Evolutionary conservation across 306 rosid species (phyloP), one percentile per base, ranked within the genome.

Genomic region (Clitoria ternatea): DNA sequence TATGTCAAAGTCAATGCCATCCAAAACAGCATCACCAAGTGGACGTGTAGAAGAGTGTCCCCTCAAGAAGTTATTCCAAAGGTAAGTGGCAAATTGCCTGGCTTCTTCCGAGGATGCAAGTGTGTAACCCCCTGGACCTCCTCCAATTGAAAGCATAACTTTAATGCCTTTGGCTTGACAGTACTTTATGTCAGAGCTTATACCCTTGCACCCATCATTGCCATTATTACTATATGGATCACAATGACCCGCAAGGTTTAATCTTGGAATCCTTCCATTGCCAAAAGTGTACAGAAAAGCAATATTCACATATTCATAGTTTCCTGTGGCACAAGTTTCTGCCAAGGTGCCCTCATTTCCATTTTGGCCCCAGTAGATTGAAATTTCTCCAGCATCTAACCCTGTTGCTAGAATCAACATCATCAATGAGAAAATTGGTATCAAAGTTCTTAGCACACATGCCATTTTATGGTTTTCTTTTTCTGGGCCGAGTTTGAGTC

Each of bases 111-210:
- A 4, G 1, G 85, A 79, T 47, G 60, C 22, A 17, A 85, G 70
- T 1, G 15, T 35, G 74, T 85, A 76, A 64, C 75, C 65, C n/a
- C 85, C 83, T 5, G 48, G 53, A 0, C 71, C 67, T 35, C 86
- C 86, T 22, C 89, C 86, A 5, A 85, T 11, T 1, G 89, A 85
- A 2, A 85, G 32, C 76, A 85, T 18, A 2, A 85, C 84, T 30
- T 79, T 69, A 6, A 85, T 65, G 0, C 89, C 83, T 45, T 69
- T 72, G 53, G 70, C 81, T 55, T 85, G 89, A 44, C 87, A 85
- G 6, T 75, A 68, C 4, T 43, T 53, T 0, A 85, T 80, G 18
- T 57, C 81, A 1, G 54, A 35, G 64, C 79, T 72, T 11, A 72
- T 4, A 2, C 44, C 11, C 0, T 64, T 59, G 66, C 87, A 86